Conservation (phyloP, 2,329 filamentous ascomycete genomes). For the Calonectria hawksworthii region DNA sequence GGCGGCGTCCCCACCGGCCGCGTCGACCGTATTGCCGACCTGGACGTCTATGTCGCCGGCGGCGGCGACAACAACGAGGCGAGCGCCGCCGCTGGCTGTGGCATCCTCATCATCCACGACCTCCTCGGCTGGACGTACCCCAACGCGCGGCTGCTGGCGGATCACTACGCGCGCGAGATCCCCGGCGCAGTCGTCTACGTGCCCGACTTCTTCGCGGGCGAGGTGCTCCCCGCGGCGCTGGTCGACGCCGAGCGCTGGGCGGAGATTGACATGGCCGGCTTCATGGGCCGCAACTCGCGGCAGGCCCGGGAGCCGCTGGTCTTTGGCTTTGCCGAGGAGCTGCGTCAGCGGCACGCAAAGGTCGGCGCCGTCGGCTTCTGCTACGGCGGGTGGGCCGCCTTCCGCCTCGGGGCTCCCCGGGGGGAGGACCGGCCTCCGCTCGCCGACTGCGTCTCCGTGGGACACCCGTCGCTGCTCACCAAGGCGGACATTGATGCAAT, state of each 20-base stretch:
- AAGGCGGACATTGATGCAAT: slow-evolving; percentile 62
- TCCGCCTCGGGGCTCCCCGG: slow-evolving; percentile 58
- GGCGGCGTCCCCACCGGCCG: slow-evolving; percentile 54
- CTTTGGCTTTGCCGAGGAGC: slow-evolving; percentile 51
- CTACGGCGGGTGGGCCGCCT: slow-evolving; percentile 65
- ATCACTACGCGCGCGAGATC: slow-evolving; percentile 60
- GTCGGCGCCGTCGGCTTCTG: slow-evolving; percentile 64
- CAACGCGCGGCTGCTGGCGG: slow-evolving; percentile 61
- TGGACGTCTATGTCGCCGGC: slow-evolving; percentile 55
- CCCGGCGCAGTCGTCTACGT: slow-evolving; percentile 61
- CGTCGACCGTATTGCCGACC: slow-evolving; percentile 48
- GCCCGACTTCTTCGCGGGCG: slow-evolving; percentile 53
- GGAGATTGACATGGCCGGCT: slow-evolving; percentile 55
- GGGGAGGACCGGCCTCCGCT: slow-evolving; percentile 52
- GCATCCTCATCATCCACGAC: slow-evolving; percentile 56
- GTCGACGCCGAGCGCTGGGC: slow-evolving; percentile 45
- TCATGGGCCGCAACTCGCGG: slow-evolving; percentile 54
- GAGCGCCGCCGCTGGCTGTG: slow-evolving; percentile 36
- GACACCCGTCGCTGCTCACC: slow-evolving; percentile 60
- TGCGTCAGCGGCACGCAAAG: slow-evolving; percentile 51
- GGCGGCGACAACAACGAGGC: slow-evolving; percentile 37
- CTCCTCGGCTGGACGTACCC: slow-evolving; percentile 61
- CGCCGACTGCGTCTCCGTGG: slow-evolving; percentile 60
- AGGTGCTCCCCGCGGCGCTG: slow-evolving; percentile 48
- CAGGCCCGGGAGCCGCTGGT: slow-evolving; percentile 57